Evolutionary conservation across 139 green algal genomes (phyloP).

Genomic region (Spirogloea muscicola): DNA sequence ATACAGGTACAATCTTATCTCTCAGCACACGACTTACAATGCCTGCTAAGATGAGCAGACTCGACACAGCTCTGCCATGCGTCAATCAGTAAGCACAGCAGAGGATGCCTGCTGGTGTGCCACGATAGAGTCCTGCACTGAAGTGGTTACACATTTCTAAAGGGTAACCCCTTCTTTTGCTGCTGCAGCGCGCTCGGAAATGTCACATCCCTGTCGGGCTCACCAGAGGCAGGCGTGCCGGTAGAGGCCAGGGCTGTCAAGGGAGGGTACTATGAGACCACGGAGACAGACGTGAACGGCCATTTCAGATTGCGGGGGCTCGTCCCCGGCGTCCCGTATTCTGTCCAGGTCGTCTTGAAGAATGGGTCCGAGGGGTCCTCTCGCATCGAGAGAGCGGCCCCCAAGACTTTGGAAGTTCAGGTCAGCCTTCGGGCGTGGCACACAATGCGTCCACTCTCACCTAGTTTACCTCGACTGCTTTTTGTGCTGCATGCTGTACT

Average conservation of each 20-base stretch:
- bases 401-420: background rate
- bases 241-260: conserved; percentile 17
- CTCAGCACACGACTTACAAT: background rate
- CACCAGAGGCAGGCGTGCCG: conserved; percentile 22
- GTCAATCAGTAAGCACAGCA: too few species aligned
- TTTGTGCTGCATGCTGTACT: too few species aligned
- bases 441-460: too few species aligned
- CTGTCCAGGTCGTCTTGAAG: conserved; percentile 5
- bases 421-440: too few species aligned
- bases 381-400: conserved; percentile 3
- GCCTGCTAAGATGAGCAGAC: too few species aligned
- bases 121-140: background rate
- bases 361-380: conserved; percentile 7
- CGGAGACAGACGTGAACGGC: conserved; percentile 33
- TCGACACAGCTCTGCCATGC: too few species aligned
- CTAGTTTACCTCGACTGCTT: too few species aligned
- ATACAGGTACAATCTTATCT: conserved; percentile 24
- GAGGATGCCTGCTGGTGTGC: background rate
- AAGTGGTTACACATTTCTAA: background rate
- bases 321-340: conserved; percentile 15
- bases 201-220: conserved; percentile 12
- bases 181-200: conserved; percentile 29
- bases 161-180: too few species aligned
- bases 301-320: conserved; percentile 29
- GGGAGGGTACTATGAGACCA: conserved; percentile 31